Evolutionary conservation across 352 stramenopile genomes (phyloP), one percentile per base, ranked within the genome.

Genomic region (Pythium brachiatum): DNA sequence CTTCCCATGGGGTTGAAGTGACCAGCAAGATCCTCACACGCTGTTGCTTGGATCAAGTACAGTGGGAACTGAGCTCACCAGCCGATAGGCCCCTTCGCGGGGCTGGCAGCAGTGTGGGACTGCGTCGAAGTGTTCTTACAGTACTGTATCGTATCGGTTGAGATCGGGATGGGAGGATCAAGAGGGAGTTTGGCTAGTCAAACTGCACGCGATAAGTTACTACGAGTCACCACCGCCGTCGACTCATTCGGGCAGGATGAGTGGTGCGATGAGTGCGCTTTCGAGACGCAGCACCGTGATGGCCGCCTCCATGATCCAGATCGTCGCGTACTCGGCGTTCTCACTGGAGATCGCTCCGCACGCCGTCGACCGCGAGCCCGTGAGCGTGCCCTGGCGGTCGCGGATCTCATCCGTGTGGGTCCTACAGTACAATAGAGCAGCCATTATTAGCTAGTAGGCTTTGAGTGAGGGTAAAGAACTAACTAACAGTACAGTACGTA

Each of bases 231-330:
- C 16, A 18, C 5, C 9, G 12, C 23, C 1, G 7, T 15, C 26
- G 15, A 11, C 7, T 46, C 20, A 48, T 48, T 41, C 46, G 1
- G 32, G n/a, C 18, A 27, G 27, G 20, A 68, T 29, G 26, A 68
- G 21, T 21, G 62, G 62, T 2, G 47, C 25, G 31, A 68, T 36
- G 16, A 68, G 48, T 31, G 62, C 36, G 31, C 62, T 68, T 34
- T 68, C 62, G 26, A 63, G 38, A 21, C 62, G 62, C 13, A 68
- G 38, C 29, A 68, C 62, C 2, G 62, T 68, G 4, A 68, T 43
- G 20, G 62, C 62, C 11, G 55, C 47, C 23, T 68, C 62, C 54
- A 68, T 63, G 48, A 68, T 60, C 62, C 62, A 68, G 15, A 62
- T 29, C 26, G 46, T 34, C 34, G 55, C 62, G 48, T 63, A 68